Base-by-base conservation (phyloP, 1,284 basidiomycete genomes). In the Marasmius oreades region DNA sequence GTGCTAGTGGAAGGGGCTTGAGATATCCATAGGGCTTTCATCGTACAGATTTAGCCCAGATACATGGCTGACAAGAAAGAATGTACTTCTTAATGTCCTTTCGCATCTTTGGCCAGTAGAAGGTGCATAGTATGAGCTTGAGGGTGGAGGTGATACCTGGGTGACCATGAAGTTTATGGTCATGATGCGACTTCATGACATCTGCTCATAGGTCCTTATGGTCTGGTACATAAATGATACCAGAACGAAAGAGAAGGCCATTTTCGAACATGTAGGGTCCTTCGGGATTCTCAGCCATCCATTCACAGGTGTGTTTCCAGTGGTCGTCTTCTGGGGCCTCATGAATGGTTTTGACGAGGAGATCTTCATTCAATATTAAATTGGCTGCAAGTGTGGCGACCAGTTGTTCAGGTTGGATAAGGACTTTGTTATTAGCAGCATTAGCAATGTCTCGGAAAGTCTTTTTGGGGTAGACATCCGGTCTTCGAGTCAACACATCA, bases 91-190 rank as follows among this genome's bases (percentile, higher is more conserved):
- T 51, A 11, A 68, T 56, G 36, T 53, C 33, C 1, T 26, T 22
- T 51, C n/a, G n/a, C n/a, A n/a, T n/a, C n/a, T n/a, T n/a, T n/a
- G n/a, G n/a, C n/a, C n/a, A n/a, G n/a, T n/a, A 65, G 52, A 62
- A 70, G 43, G 61, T 53, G 5, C 58, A 24, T 8, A 44, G 11
- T 5, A 68, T 51, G 7, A 62, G 39, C 51, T 62, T 55, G 14
- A 57, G 28, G 2, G 71, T 75, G 54, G 68, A 71, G 5, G 51
- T 52, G 14, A 56, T 52, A 2, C 75, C 73, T 6, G 61, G 68
- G 58, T 77, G 74, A 11, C 74, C 57, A 57, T 44, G 7, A 11
- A 54, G 11, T 8, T 31, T 33, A 24, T 52, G 37, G 47, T 60
- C 59, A 50, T 60, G 52, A 39, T 55, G 42, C 16, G 14, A 34